Percentiles rank a stretch among this genome's conserved stretches.
Conservation (phyloP, 345 rosid genomes). For the Linum tenue region DNA sequence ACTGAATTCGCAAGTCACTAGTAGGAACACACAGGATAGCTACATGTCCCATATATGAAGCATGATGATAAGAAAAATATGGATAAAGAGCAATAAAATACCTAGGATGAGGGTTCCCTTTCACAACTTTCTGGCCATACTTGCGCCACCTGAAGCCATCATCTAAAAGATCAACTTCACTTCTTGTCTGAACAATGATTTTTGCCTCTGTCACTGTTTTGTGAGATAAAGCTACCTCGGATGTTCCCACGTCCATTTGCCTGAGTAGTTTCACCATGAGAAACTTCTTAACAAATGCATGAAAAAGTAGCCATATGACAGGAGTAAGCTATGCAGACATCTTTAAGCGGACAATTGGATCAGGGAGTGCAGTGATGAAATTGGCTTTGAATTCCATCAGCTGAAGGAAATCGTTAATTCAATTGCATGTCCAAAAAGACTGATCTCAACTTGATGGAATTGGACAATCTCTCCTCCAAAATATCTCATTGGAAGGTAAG, state of each 20-base stretch:
- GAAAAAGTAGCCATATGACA: constrained; percentile 3
- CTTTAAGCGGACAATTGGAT: too few relatives aligned
- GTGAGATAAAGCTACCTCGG: constrained; percentile 45
- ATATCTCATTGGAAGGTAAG: too few relatives aligned
- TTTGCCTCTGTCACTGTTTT: constrained; percentile 74
- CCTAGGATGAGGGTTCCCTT: constrained; percentile 97
- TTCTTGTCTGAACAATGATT: constrained; percentile 89
- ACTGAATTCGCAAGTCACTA: background rate
- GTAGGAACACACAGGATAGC: constrained; percentile 8
- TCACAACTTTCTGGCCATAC: constrained; percentile 98
- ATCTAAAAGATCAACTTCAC: constrained; percentile 94
- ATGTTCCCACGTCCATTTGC: constrained; percentile 30
- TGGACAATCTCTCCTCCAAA: too few relatives aligned
- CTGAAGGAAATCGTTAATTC: too few relatives aligned
- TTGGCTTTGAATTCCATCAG: too few relatives aligned
- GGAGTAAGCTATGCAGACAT: too few relatives aligned
- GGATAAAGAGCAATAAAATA: constrained; percentile 14
- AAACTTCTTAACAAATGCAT: background rate
- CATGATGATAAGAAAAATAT: constrained; percentile 3
- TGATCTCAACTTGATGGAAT: too few relatives aligned
- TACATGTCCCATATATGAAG: background rate
- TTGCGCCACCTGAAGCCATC: constrained; percentile 99
- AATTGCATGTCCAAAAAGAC: too few relatives aligned
- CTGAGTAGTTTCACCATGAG: constrained; percentile 27
- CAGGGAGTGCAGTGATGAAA: too few relatives aligned